phyloP scores from a whole-genome alignment of 164 flowering plant species.

The Vitis rupestris region DNA sequence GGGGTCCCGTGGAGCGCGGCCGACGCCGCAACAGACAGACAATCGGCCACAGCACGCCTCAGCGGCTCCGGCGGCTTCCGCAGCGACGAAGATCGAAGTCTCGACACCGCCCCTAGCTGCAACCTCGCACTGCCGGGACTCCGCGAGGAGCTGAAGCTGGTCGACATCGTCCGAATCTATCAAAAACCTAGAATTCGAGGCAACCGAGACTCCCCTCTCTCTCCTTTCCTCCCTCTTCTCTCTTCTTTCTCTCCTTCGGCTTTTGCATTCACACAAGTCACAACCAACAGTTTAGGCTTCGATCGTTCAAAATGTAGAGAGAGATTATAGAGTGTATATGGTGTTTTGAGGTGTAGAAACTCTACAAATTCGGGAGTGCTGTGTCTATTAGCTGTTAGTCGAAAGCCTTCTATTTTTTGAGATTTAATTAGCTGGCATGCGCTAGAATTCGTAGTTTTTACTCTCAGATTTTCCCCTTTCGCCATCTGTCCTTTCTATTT shows the following conservation, averaged over 20 bases:
- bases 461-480: too few species aligned
- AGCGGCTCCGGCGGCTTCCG: conserved; percentile 95
- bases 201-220: neutral
- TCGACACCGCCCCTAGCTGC: conserved; percentile 48
- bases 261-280: conserved; percentile 9
- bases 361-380: conserved; percentile 9
- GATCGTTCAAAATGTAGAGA: neutral
- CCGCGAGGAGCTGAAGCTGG: conserved; percentile 43
- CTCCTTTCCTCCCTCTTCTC: neutral
- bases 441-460: conserved; percentile 15
- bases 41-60: conserved; percentile 91
- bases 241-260: too few species aligned
- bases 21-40: conserved; percentile 43
- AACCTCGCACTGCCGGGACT: conserved; percentile 49
- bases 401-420: conserved; percentile 10
- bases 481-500: too few species aligned
- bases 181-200: too few species aligned
- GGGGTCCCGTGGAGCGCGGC: conserved; percentile 49
- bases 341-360: neutral
- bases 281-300: neutral
- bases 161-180: conserved; percentile 29
- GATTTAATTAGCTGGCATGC: conserved; percentile 32
- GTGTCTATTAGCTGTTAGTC: conserved; percentile 16
- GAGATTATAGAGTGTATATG: neutral
- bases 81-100: conserved; percentile 72